Conservation (phyloP, 2,329 filamentous ascomycete genomes). For the Fusarium buharicum region DNA sequence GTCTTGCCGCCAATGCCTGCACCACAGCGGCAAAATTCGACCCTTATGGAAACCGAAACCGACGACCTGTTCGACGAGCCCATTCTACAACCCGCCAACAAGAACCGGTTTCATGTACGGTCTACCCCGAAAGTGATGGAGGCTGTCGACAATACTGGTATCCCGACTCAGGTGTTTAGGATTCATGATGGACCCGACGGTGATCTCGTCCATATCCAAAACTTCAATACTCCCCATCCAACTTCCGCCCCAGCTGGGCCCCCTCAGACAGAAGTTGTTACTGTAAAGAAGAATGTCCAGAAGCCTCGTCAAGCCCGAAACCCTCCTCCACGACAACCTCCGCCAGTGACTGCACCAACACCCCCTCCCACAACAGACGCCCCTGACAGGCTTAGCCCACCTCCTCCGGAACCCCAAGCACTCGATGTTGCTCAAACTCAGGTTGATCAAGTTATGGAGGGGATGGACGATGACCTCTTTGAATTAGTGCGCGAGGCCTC, state of each 20-base stretch:
- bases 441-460: constrained; percentile 8
- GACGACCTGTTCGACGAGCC: constrained; percentile 76
- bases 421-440: constrained; percentile 17
- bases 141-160: constrained; percentile 49
- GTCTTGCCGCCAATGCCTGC: constrained; percentile 72
- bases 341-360: constrained; percentile 49
- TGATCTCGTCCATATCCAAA: constrained; percentile 52
- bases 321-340: constrained; percentile 34
- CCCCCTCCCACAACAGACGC: constrained; percentile 55
- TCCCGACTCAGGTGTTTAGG: constrained; percentile 58
- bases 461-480: constrained; percentile 30
- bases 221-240: constrained; percentile 48
- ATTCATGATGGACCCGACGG: constrained; percentile 51
- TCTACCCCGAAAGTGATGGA: constrained; percentile 42
- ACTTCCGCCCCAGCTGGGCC: constrained; percentile 37
- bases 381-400: constrained; percentile 49
- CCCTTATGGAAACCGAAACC: constrained; percentile 83
- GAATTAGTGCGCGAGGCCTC: constrained; percentile 38
- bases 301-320: constrained; percentile 20
- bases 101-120: constrained; percentile 45
- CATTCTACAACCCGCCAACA: constrained; percentile 55
- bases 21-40: constrained; percentile 76
- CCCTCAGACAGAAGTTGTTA: constrained; percentile 34
- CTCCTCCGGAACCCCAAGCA: constrained; percentile 23
- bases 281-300: constrained; percentile 27